Percentiles rank a stretch among this genome's conserved stretches.
These are phyloP conservation scores for Carex kokanica DNA, from an alignment of 176 grass and related monocot genomes.

Conservation along the genomic window DNA sequence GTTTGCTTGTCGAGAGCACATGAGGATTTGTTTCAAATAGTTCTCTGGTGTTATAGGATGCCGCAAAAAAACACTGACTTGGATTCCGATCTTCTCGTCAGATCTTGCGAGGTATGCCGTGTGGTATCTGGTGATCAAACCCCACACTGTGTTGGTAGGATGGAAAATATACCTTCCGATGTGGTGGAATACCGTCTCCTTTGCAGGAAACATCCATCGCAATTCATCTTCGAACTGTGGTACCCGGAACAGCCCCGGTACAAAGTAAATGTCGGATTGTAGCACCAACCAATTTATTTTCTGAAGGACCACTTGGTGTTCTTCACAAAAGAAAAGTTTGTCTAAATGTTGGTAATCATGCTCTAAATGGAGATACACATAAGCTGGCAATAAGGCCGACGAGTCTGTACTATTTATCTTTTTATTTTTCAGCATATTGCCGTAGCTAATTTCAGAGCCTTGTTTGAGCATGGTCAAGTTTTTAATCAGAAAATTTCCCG, in stretches of 20 bases:
- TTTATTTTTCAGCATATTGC: constrained; percentile 20
- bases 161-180: no score
- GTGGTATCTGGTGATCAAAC: no score
- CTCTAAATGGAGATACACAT: constrained; percentile 50
- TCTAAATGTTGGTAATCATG: constrained; percentile 62
- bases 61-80: constrained; percentile 33
- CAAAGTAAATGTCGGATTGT: no score
- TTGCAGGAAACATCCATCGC: no score
- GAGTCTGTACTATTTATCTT: constrained; percentile 21
- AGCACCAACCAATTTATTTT: no score
- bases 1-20: constrained; percentile 43
- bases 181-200: no score
- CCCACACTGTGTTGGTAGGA: no score
- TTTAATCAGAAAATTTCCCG: constrained; percentile 29
- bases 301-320: no score
- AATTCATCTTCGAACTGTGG: no score
- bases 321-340: no score
- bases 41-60: constrained; percentile 33
- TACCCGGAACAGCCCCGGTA: no score
- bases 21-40: constrained; percentile 41
- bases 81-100: constrained; percentile 44
- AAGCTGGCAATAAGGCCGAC: constrained; percentile 35
- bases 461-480: constrained; percentile 35
- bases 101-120: constrained; percentile 41
- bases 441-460: constrained; percentile 48